Percentiles rank a stretch among this genome's conserved stretches.
Evolutionary conservation across 345 rosid species (phyloP).

Genomic region (Boechera divaricarpa): DNA sequence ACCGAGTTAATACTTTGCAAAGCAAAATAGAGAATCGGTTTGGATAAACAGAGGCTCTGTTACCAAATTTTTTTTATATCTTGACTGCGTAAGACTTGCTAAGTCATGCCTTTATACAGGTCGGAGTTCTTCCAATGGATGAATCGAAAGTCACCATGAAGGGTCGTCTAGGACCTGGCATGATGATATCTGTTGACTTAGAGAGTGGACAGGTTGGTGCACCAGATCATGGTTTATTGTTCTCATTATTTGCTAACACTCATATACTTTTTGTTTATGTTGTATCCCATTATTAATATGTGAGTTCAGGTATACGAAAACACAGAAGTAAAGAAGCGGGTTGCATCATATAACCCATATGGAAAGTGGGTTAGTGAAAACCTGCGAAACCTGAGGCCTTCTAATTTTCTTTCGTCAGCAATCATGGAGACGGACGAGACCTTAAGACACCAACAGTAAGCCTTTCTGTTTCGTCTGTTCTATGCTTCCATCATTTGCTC

Average conservation of each 20-base stretch:
- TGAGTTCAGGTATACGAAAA: slow-evolving; percentile 87
- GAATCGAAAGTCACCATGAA: slow-evolving; percentile 92
- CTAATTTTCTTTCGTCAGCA: slow-evolving; percentile 67
- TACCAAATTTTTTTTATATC: slow-evolving; percentile 7
- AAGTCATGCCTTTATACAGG: slow-evolving; percentile 56
- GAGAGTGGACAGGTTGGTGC: slow-evolving; percentile 85
- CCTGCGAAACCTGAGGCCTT: slow-evolving; percentile 71
- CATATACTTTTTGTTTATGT: not conserved
- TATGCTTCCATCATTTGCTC: slow-evolving; percentile 14
- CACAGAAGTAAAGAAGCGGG: slow-evolving; percentile 90
- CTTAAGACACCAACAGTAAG: slow-evolving; percentile 94
- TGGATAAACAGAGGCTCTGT: not conserved
- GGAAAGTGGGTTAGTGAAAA: slow-evolving; percentile 95
- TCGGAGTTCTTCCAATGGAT: slow-evolving; percentile 96
- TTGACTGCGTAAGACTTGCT: slow-evolving; percentile 27
- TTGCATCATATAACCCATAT: slow-evolving; percentile 80
- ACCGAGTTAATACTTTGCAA: slow-evolving; percentile 23
- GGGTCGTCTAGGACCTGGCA: slow-evolving; percentile 98
- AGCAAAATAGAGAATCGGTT: slow-evolving; percentile 12
- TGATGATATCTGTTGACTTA: slow-evolving; percentile 98
- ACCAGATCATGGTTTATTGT: slow-evolving; percentile 23
- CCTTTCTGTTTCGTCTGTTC: slow-evolving; percentile 33
- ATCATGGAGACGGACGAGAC: slow-evolving; percentile 75
- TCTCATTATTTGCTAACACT: slow-evolving; percentile 14
- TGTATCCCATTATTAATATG: slow-evolving; percentile 15